Evolutionary conservation across 352 stramenopile genomes (phyloP).

Genomic region (Nothophytophthora sp.): DNA sequence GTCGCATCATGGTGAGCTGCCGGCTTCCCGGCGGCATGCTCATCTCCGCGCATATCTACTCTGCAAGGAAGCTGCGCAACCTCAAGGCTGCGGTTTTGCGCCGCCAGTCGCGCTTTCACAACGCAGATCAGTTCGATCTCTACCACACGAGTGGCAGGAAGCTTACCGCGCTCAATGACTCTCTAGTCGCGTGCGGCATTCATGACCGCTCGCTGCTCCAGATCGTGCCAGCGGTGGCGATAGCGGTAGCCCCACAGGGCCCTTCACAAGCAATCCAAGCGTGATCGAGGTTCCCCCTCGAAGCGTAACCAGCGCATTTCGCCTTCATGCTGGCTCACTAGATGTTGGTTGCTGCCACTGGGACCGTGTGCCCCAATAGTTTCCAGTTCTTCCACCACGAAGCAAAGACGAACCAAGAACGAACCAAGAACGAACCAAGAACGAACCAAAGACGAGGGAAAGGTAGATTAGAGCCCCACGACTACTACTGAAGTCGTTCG

Average conservation of each 20-base stretch:
- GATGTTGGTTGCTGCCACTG: too few relatives aligned
- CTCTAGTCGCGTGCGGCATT: constrained; percentile 35
- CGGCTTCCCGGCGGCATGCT: constrained; percentile 59
- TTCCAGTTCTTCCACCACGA: too few relatives aligned
- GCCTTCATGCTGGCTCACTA: too few relatives aligned
- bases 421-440: too few relatives aligned
- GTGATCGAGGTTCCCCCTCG: background rate
- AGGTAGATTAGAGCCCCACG: too few relatives aligned
- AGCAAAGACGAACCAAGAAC: too few relatives aligned
- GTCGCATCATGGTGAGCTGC: constrained; percentile 47
- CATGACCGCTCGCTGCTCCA: constrained; percentile 45
- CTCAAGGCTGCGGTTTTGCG: constrained; percentile 47
- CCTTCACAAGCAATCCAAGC: background rate
- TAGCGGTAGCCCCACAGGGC: constrained; percentile 2
- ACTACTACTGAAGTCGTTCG: too few relatives aligned
- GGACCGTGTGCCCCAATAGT: too few relatives aligned
- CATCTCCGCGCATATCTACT: constrained; percentile 38
- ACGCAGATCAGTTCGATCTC: constrained; percentile 56
- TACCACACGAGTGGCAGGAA: constrained; percentile 40
- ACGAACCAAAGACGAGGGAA: too few relatives aligned
- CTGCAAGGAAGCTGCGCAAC: constrained; percentile 44
- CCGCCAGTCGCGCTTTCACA: constrained; percentile 45
- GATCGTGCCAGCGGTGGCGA: constrained; percentile 26
- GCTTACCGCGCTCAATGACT: constrained; percentile 35
- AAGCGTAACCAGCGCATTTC: background rate